These are phyloP conservation scores for Crithidia acanthocephali DNA, from an alignment of 208 protist genomes.

Conservation along the genomic window DNA sequence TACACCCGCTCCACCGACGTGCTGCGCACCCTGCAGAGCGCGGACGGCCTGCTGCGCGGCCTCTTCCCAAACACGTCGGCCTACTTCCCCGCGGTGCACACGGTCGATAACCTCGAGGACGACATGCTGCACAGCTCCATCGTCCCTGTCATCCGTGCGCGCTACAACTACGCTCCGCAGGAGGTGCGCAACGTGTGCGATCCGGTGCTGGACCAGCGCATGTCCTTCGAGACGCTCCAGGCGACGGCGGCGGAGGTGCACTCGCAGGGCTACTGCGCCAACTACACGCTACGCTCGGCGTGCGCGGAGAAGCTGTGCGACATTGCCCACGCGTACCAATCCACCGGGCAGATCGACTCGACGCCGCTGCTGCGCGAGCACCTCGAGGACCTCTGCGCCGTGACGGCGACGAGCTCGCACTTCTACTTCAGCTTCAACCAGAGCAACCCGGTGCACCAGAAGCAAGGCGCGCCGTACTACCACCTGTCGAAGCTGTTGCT, in stretches of 20 bases:
- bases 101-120: constrained; percentile 26
- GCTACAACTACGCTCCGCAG: constrained; percentile 29
- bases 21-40: constrained; percentile 64
- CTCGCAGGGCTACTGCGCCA: constrained; percentile 45
- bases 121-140: constrained; percentile 34
- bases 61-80: constrained; percentile 34
- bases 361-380: constrained; percentile 36
- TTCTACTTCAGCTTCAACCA: constrained; percentile 56
- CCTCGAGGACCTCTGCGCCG: constrained; percentile 41
- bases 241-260: constrained; percentile 39
- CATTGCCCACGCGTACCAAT: constrained; percentile 54
- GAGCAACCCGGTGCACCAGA: constrained; percentile 38
- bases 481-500: constrained; percentile 48
- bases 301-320: constrained; percentile 61
- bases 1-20: constrained; percentile 66
- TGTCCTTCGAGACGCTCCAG: constrained; percentile 36
- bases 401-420: constrained; percentile 27
- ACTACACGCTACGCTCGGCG: constrained; percentile 26
- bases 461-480: constrained; percentile 63
- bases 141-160: constrained; percentile 30
- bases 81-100: constrained; percentile 62
- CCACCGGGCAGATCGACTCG: constrained; percentile 33
- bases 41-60: constrained; percentile 42
- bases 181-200: constrained; percentile 25
- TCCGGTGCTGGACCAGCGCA: constrained; percentile 27